A percentile compares a stretch with the other conserved stretches of the same genome.
These are phyloP conservation scores for Sporothrix brunneoviolacea DNA, from an alignment of 2,329 filamentous ascomycete species.

Conservation along the genomic window DNA sequence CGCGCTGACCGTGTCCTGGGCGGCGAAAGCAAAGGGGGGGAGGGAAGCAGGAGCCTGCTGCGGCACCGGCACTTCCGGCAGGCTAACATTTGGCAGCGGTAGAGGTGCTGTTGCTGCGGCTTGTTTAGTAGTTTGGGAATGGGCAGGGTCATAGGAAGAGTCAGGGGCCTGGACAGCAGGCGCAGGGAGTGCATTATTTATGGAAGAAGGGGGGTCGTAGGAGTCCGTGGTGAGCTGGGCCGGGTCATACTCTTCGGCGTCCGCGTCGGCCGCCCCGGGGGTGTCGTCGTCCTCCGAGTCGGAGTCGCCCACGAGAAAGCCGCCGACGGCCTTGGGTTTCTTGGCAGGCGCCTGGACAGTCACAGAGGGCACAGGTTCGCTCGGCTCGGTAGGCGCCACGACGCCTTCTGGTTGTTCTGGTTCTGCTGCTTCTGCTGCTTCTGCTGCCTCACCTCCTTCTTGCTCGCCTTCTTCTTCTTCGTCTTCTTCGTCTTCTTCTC, in stretches of 20 bases:
- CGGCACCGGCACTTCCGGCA: slow-evolving; percentile 13
- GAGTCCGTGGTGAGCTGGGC: slow-evolving; percentile 14
- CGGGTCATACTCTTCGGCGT: slow-evolving; percentile 11
- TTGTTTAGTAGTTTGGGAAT: neutral
- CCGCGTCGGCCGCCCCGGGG: neutral
- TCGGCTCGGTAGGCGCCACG: slow-evolving; percentile 12
- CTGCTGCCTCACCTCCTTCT: neutral
- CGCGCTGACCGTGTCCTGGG: slow-evolving; percentile 68
- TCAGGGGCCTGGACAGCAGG: neutral
- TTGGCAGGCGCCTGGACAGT: slow-evolving; percentile 32
- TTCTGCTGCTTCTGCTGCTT: neutral
- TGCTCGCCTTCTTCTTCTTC: neutral
- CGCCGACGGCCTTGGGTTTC: slow-evolving; percentile 55
- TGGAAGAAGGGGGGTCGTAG: slow-evolving; percentile 16
- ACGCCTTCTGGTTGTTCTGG: neutral
- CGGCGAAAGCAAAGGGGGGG: slow-evolving; percentile 25
- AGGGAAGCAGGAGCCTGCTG: slow-evolving; percentile 18
- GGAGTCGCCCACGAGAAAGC: slow-evolving; percentile 54
- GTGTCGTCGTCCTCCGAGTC: slow-evolving; percentile 46
- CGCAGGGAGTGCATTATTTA: neutral
- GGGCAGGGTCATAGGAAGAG: neutral
- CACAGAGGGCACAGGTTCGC: slow-evolving; percentile 23
- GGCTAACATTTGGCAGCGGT: neutral
- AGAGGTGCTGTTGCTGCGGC: neutral
- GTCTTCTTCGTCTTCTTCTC: neutral